Evolutionary conservation across 2,329 filamentous ascomycete genomes (phyloP).

Genomic region (Phaeosphaeriaceae sp.): DNA sequence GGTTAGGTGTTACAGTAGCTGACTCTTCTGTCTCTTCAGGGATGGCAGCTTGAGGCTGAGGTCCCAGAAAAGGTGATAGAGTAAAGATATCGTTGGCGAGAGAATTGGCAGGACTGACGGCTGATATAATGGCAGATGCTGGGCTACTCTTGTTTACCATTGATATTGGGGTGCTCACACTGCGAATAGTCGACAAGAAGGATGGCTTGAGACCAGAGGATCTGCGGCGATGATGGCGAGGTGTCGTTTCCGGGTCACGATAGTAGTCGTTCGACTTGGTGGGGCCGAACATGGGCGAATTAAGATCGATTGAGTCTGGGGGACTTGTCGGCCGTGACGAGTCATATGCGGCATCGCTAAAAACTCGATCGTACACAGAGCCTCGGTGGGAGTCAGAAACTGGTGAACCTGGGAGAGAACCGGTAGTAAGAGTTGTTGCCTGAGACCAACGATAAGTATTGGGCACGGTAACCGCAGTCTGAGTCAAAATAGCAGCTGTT

Average conservation of each 20-base stretch:
- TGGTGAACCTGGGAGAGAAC: constrained; percentile 83
- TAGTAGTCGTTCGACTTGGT: constrained; percentile 29
- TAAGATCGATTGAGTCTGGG: constrained; percentile 66
- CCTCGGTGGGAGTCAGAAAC: constrained; percentile 72
- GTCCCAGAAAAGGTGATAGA: constrained; percentile 31
- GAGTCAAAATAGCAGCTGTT: constrained; percentile 67
- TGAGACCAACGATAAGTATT: constrained; percentile 67
- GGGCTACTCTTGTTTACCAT: constrained; percentile 44
- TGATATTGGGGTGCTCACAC: constrained; percentile 40
- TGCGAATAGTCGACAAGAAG: constrained; percentile 37
- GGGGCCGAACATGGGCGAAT: constrained; percentile 66
- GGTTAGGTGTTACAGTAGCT: constrained; percentile 15
- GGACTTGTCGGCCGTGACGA: constrained; percentile 82
- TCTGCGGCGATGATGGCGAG: constrained; percentile 25
- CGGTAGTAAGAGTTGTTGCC: constrained; percentile 67
- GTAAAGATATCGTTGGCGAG: constrained; percentile 38
- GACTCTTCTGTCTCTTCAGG: constrained; percentile 45
- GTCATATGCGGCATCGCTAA: constrained; percentile 64
- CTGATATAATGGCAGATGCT: constrained; percentile 40
- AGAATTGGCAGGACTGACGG: constrained; percentile 40
- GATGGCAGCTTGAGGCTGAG: constrained; percentile 38
- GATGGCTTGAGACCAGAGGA: constrained; percentile 40
- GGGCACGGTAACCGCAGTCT: constrained; percentile 65
- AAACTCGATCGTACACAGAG: constrained; percentile 77
- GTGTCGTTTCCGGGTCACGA: constrained; percentile 20